Conservation (phyloP, 2,329 filamentous ascomycete genomes). For the Trichophyton equinum region DNA sequence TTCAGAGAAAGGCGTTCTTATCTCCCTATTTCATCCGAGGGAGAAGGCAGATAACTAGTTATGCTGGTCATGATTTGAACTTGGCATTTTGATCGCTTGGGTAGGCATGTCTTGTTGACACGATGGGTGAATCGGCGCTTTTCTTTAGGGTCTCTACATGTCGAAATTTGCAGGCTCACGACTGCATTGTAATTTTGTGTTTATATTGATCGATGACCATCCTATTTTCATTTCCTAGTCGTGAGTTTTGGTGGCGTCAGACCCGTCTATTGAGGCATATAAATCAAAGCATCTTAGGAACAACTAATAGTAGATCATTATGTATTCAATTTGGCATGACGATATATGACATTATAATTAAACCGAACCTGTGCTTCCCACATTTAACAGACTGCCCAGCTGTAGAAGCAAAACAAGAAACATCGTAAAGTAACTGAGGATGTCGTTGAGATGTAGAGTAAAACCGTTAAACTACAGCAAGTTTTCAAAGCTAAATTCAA, state of each 20-base stretch:
- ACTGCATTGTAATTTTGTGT: neutral
- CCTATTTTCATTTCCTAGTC: neutral
- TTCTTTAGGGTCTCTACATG: neutral
- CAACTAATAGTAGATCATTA: neutral
- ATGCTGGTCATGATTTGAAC: neutral
- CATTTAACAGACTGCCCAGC: neutral
- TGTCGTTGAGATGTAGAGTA: neutral
- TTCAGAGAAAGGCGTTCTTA: conserved; percentile 1
- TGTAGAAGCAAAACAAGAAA: neutral
- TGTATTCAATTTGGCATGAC: too few relatives aligned
- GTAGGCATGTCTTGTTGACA: neutral
- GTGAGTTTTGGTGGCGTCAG: too few relatives aligned
- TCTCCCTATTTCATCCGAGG: neutral
- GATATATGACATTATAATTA: neutral
- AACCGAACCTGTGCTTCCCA: neutral
- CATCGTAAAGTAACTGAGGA: neutral
- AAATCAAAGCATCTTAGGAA: neutral
- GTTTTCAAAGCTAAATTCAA: neutral
- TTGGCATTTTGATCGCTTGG: conserved; percentile 1
- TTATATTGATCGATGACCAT: neutral
- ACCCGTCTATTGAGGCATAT: neutral
- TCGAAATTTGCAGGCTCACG: neutral
- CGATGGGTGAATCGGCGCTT: neutral
- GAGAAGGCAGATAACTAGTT: neutral
- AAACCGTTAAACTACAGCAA: neutral